Conservation (phyloP, 306 rosid species). For the Fragaria iinumae region DNA sequence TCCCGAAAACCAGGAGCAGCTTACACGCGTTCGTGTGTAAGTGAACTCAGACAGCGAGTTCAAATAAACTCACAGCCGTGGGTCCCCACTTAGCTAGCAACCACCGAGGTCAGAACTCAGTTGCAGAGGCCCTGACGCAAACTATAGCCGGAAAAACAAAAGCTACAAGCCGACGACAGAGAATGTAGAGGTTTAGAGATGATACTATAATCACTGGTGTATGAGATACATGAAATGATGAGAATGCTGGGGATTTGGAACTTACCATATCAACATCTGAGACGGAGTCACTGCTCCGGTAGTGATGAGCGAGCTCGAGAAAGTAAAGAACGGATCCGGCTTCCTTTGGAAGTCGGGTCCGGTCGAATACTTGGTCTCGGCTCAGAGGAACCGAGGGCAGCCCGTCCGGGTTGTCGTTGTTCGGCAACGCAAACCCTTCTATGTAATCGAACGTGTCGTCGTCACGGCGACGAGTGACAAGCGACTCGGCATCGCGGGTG, state of each 20-base stretch:
- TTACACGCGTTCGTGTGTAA: conserved; percentile 43
- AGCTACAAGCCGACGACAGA: not conserved
- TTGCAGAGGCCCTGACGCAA: conserved; percentile 14
- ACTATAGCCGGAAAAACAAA: not conserved
- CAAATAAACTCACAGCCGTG: conserved; percentile 14
- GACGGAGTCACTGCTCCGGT: conserved; percentile 36
- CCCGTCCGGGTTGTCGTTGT: conserved; percentile 72
- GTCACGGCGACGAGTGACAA: conserved; percentile 48
- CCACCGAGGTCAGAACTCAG: conserved; percentile 50
- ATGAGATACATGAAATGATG: not conserved
- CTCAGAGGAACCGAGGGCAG: conserved; percentile 63
- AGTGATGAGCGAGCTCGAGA: conserved; percentile 77
- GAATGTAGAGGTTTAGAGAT: conserved; percentile 9
- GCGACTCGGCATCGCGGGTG: conserved; percentile 71
- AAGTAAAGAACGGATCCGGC: conserved; percentile 83
- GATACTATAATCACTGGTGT: not conserved
- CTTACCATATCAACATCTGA: conserved; percentile 67
- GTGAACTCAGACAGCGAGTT: conserved; percentile 21
- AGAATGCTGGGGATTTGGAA: not conserved
- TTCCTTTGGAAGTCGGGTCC: conserved; percentile 35
- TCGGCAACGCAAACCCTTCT: conserved; percentile 85
- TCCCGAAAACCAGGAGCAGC: conserved; percentile 20
- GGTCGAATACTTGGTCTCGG: conserved; percentile 46
- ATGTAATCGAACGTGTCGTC: conserved; percentile 77
- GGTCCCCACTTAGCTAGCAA: conserved; percentile 28